A percentile compares a stretch with the other conserved stretches of the same genome.
Evolutionary conservation across 2,329 filamentous ascomycete genomes (phyloP).

Genomic region (Colletotrichum sp.): DNA sequence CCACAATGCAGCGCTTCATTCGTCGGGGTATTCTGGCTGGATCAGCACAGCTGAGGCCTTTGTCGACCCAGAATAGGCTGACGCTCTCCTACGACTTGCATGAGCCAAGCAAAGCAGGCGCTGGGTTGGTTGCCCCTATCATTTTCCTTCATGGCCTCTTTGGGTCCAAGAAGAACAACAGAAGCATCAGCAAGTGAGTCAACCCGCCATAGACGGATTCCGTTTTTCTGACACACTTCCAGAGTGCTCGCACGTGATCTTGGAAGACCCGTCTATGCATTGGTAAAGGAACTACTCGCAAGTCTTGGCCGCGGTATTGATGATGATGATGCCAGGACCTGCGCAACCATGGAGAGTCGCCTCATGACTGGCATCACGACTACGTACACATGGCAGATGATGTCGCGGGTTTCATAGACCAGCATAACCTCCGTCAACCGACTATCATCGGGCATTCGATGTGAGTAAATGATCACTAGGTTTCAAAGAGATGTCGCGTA

Average conservation of each 20-base stretch:
- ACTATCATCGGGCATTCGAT: conserved; percentile 94
- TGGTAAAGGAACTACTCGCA: conserved; percentile 57
- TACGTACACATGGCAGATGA: conserved; percentile 85
- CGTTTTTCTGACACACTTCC: background rate
- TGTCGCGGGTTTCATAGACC: conserved; percentile 76
- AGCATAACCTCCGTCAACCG: conserved; percentile 71
- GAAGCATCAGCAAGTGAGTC: conserved; percentile 90
- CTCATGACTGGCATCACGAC: conserved; percentile 77
- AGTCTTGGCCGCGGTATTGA: conserved; percentile 17
- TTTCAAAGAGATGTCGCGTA: background rate
- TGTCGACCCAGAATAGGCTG: background rate
- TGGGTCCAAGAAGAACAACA: conserved; percentile 94
- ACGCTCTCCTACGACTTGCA: conserved; percentile 68
- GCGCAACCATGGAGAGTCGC: conserved; percentile 91
- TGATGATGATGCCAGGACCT: conserved; percentile 66
- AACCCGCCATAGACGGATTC: background rate
- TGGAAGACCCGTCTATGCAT: conserved; percentile 78
- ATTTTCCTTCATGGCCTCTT: conserved; percentile 93
- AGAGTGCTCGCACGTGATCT: conserved; percentile 84
- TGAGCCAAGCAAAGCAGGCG: conserved; percentile 50
- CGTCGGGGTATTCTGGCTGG: background rate
- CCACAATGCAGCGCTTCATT: background rate
- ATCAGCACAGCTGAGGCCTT: background rate
- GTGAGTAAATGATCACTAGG: conserved; percentile 47
- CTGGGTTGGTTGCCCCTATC: conserved; percentile 63